Base-by-base conservation (phyloP, 2,329 filamentous ascomycete species). In the Scolecobasidium constrictum region DNA sequence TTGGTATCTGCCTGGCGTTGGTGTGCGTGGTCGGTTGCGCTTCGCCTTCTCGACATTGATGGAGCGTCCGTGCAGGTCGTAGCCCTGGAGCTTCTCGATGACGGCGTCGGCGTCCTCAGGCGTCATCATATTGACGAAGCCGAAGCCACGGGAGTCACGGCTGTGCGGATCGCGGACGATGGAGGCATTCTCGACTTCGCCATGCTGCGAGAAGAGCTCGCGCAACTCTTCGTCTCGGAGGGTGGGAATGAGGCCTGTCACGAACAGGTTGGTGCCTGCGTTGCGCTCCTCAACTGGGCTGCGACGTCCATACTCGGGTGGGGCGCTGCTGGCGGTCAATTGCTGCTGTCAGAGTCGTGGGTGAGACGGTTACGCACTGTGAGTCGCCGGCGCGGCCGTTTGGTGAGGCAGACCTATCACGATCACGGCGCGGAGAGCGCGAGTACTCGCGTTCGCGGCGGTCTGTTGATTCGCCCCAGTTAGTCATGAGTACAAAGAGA, bases 111-210 rank as follows among this genome's bases (percentile, higher is more conserved):
- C 92, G 66, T 94, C 85, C 44, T 96, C 90, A 38, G 86, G 78
- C 46, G 86, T 93, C 47, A 87, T 80, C 90, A 98, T 96, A 73
- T 98, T 96, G 62, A 98, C 92, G 69, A 98, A 98, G 44, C 92
- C 92, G 53, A 98, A 98, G 52, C 92, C 92, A 65, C 92, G 92
- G 54, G 90, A 96, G 67, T 98, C 92, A 69, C 94, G 94, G 58
- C 86, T 93, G 66, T 98, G 92, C 48, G 92, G 92, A 60, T 98
- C 92, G 58, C 90, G 80, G 92, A 98, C 98, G 69, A 98, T 98
- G 65, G 95, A 93, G 71, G 90, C 96, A 69, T 93, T 96, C 69
- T 96, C 90, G 41, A 98, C 92, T 61, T 94, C 87, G 53, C 92
- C 92, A 58, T 96, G 96, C 68, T 96, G 98, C 69, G 95, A 87